These are phyloP conservation scores for Cytospora mali DNA, from an alignment of 2,329 filamentous ascomycete species.

Conservation along the genomic window DNA sequence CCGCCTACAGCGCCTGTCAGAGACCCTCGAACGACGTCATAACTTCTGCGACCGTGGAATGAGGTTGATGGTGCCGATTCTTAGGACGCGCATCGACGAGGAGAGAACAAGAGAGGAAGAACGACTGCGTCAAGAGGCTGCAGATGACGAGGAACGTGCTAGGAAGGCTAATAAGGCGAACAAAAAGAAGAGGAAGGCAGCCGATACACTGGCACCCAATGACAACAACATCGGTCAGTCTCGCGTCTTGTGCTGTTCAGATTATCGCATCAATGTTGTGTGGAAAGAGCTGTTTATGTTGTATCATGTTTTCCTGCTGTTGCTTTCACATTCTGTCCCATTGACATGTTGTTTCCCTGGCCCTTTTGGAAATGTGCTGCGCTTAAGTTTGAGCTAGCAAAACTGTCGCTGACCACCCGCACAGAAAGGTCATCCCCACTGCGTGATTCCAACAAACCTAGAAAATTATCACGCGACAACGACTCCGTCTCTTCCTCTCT, in stretches of 20 bases:
- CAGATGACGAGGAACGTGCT: slow-evolving; percentile 51
- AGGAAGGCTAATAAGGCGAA: slow-evolving; percentile 60
- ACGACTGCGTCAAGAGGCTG: slow-evolving; percentile 49
- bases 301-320: neutral
- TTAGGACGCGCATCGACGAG: slow-evolving; percentile 64
- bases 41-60: slow-evolving; percentile 73
- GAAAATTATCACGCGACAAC: slow-evolving; percentile 54
- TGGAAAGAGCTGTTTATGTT: neutral
- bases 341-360: neutral
- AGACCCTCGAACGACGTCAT: slow-evolving; percentile 68
- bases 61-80: slow-evolving; percentile 66
- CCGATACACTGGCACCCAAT: slow-evolving; percentile 59
- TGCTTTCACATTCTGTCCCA: neutral
- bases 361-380: neutral
- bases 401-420: slow-evolving; percentile 28
- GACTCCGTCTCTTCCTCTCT: slow-evolving; percentile 63
- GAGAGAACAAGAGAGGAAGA: slow-evolving; percentile 54
- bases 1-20: slow-evolving; percentile 65
- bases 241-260: neutral
- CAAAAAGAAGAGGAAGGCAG: slow-evolving; percentile 78
- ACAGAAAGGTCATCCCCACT: slow-evolving; percentile 58
- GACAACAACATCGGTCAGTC: slow-evolving; percentile 47
- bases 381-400: slow-evolving; percentile 1
- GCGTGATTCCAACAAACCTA: slow-evolving; percentile 52
- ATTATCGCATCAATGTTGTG: neutral